Evolutionary conservation across 1,139 yeast genomes (phyloP).

Genomic region (Saccharomyces hybrid): DNA sequence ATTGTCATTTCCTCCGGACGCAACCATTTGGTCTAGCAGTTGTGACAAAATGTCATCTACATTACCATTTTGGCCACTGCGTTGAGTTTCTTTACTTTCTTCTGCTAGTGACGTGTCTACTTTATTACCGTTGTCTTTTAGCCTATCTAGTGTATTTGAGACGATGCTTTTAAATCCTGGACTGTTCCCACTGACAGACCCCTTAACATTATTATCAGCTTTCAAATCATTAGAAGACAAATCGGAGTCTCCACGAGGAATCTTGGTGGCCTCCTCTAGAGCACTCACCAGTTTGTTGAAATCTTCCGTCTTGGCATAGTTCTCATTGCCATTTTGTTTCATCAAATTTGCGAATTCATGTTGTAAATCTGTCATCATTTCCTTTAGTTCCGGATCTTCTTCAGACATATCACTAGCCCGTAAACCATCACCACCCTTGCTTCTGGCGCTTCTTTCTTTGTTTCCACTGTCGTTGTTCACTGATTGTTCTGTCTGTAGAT

Average conservation of each 20-base stretch:
- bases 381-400: conserved; percentile 20
- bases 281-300: conserved; percentile 47
- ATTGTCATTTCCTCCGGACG: conserved; percentile 31
- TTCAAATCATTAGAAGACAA: conserved; percentile 38
- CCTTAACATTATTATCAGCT: conserved; percentile 34
- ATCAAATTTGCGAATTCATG: conserved; percentile 22
- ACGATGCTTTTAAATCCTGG: conserved; percentile 66
- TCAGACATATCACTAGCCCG: conserved; percentile 1
- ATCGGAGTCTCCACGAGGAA: conserved; percentile 34
- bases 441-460: neutral
- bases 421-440: conserved; percentile 5
- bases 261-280: conserved; percentile 48
- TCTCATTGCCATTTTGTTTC: conserved; percentile 17
- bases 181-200: conserved; percentile 19
- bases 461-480: neutral
- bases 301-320: conserved; percentile 42
- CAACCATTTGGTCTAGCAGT: conserved; percentile 37
- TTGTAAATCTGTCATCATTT: conserved; percentile 24
- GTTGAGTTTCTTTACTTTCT: conserved; percentile 31
- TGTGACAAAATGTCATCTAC: conserved; percentile 55
- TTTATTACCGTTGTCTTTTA: conserved; percentile 60
- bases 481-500: neutral
- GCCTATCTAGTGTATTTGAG: conserved; percentile 71
- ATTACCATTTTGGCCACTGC: conserved; percentile 22
- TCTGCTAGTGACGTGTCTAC: conserved; percentile 54